phyloP scores from a whole-genome alignment of 257 asterid species.

The Craterostigma plantagineum region DNA sequence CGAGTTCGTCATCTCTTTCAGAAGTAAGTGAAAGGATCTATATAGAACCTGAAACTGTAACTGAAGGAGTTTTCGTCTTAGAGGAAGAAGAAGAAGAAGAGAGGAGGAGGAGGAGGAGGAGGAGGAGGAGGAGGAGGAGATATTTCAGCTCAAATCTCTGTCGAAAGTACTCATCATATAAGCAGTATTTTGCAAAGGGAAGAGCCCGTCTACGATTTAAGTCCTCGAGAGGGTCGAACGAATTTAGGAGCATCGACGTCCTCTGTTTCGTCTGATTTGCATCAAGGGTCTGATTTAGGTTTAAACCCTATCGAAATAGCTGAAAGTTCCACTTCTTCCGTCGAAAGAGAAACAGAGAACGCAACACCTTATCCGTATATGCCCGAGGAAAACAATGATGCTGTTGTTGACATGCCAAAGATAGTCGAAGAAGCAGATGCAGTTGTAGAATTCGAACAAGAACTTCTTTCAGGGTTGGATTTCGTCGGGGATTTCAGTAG shows the following conservation, averaged over 20 bases:
- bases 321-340: too few species aligned
- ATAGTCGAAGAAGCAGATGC: constrained; percentile 37
- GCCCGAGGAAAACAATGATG: constrained; percentile 16
- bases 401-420: constrained; percentile 22
- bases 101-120: too few species aligned
- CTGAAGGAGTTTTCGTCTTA: constrained; percentile 16
- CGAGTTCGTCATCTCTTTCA: constrained; percentile 52
- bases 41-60: constrained; percentile 9
- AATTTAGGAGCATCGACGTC: too few species aligned
- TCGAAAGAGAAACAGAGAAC: background rate
- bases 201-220: constrained; percentile 42
- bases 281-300: background rate
- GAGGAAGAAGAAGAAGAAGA: constrained; percentile 28
- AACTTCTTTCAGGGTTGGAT: constrained; percentile 54
- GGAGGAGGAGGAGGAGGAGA: constrained; percentile 10
- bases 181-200: too few species aligned
- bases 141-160: constrained; percentile 15
- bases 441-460: constrained; percentile 59
- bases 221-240: too few species aligned
- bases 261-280: too few species aligned
- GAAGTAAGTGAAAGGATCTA: constrained; percentile 39
- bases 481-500: constrained; percentile 59
- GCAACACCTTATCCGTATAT: too few species aligned
- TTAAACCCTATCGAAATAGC: background rate
- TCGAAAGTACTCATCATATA: constrained; percentile 17